Base-by-base conservation (phyloP, 2,329 filamentous ascomycete genomes). In the Aspergillus fischeri region DNA sequence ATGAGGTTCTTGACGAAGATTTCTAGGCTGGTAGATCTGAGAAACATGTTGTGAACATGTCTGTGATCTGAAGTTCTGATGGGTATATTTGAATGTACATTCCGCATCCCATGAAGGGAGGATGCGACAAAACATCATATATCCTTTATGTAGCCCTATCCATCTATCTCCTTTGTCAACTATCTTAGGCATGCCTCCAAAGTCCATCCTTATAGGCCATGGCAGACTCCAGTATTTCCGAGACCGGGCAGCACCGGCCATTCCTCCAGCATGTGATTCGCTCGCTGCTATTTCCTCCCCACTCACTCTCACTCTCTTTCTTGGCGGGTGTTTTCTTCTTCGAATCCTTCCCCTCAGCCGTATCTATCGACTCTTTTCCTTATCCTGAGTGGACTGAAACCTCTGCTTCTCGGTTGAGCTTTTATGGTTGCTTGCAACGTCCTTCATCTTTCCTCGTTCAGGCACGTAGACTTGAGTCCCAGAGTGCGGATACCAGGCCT, bases 1-100 rank as follows among this genome's bases (percentile, higher is more conserved):
- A 70, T 48, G 69, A 70, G 29, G 57, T 56, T 8, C 64, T 70
- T 44, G 64, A 67, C 3, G 67, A 69, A 5, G 66, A 70, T 28
- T 63, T 64, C 29, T 66, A 58, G 53, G 10, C 35, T 42, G 49
- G 25, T 51, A 7, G 35, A 29, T 20, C 14, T 17, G 24, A 24
- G 20, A 9, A 17, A 17, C 20, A 24, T 32, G 49, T 47, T 24
- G 20, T 21, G 21, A 24, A 47, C 44, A 47, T 5, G 21, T 17
- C 10, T 7, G 17, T 27, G 5, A 27, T 11, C 3, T 27, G 20
- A 11, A 47, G 24, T 17, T 20, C 21, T 27, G 44, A 3, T 47
- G 11, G 10, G 44, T 14, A 24, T 24, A 4, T 11, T 24, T 24
- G 8, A 11, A 47, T 5, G 5, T 4, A 24, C 4, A 3, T 47